Evolutionary conservation across 148 eudicot genomes (phyloP).

Genomic region (Chenopodium album): DNA sequence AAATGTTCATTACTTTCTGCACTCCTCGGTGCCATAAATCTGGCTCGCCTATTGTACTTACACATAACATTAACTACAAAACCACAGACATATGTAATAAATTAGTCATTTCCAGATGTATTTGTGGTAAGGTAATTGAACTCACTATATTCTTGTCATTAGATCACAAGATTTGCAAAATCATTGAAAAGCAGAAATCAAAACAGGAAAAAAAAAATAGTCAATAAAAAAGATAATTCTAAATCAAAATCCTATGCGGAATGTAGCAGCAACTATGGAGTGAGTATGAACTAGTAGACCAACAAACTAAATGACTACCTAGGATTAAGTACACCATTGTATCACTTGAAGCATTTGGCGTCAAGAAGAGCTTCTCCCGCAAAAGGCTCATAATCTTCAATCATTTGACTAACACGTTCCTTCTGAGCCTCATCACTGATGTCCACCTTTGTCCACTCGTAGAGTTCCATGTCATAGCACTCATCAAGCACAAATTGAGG

Average conservation of each 20-base stretch:
- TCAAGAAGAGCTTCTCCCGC: slow-evolving; percentile 40
- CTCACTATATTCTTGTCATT: background rate
- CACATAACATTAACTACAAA: background rate
- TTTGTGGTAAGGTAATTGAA: background rate
- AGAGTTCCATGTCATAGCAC: slow-evolving; percentile 50
- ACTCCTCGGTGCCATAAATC: background rate
- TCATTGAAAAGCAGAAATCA: background rate
- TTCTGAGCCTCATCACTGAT: slow-evolving; percentile 42
- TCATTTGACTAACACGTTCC: slow-evolving; percentile 47
- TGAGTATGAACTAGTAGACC: background rate
- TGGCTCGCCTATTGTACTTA: background rate
- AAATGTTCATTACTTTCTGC: no score
- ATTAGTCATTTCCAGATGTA: background rate
- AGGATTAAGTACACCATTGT: slow-evolving; percentile 19
- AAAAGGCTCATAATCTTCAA: slow-evolving; percentile 44
- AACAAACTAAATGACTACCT: background rate
- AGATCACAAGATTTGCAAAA: background rate
- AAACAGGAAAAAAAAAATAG: background rate
- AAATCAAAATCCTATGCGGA: background rate
- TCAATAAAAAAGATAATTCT: background rate
- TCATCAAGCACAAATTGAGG: slow-evolving; percentile 47
- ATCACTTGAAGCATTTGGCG: slow-evolving; percentile 46
- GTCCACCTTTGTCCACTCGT: slow-evolving; percentile 46
- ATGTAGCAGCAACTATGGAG: background rate
- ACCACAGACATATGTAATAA: background rate